These are phyloP conservation scores for Vitis hybrid DNA, from an alignment of 177 flowering plant species.

Conservation along the genomic window DNA sequence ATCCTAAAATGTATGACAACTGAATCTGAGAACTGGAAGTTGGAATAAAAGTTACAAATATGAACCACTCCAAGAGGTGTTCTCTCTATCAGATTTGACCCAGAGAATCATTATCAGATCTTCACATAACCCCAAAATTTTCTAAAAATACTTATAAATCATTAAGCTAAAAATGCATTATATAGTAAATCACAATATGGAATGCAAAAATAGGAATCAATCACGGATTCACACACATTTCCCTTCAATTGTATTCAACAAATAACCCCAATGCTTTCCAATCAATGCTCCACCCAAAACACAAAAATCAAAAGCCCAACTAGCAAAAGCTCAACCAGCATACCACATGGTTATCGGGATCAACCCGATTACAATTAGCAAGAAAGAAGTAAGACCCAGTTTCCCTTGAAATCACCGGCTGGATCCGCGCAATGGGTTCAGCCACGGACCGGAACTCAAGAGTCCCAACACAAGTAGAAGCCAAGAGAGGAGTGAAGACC, in stretches of 20 bases:
- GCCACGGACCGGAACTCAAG: slow-evolving; percentile 97
- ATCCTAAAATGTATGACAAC: neutral
- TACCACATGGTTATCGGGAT: slow-evolving; percentile 72
- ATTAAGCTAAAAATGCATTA: too few species aligned
- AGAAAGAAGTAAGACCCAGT: slow-evolving; percentile 90
- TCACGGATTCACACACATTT: too few species aligned
- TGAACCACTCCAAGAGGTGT: too few species aligned
- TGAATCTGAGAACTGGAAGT: too few species aligned
- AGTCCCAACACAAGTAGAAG: slow-evolving; percentile 98
- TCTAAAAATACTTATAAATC: too few species aligned
- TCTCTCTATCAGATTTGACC: too few species aligned
- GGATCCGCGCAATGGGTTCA: slow-evolving; percentile 90
- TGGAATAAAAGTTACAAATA: too few species aligned
- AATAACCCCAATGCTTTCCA: neutral
- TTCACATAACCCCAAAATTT: too few species aligned
- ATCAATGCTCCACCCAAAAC: neutral
- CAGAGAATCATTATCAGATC: too few species aligned
- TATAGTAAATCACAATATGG: too few species aligned
- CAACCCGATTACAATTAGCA: slow-evolving; percentile 62
- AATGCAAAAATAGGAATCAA: too few species aligned
- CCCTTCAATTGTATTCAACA: too few species aligned
- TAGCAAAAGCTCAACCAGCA: neutral
- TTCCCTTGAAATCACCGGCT: slow-evolving; percentile 76
- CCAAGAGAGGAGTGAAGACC: slow-evolving; percentile 95
- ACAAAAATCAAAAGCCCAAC: neutral